Conservation (phyloP, 805 yeast genomes). For the Spathaspora sp. region DNA sequence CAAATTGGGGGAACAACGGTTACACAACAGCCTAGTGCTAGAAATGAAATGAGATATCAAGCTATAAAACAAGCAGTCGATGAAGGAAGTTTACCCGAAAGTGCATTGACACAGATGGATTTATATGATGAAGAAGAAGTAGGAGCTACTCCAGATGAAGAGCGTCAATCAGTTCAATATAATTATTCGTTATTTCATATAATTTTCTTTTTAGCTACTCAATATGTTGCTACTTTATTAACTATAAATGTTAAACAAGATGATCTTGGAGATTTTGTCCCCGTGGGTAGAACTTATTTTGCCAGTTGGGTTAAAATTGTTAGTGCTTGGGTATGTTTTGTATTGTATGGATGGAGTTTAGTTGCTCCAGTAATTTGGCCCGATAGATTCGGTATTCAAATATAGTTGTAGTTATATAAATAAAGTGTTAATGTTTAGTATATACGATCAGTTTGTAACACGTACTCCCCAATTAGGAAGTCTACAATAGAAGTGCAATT, state of each 20-base stretch:
- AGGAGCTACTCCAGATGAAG: conserved; percentile 46
- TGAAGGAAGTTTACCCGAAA: conserved; percentile 90
- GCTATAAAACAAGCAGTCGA: conserved; percentile 94
- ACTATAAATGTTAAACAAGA: conserved; percentile 88
- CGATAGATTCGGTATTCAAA: conserved; percentile 63
- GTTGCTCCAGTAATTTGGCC: conserved; percentile 89
- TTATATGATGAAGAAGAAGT: conserved; percentile 46
- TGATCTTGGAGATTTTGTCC: conserved; percentile 83
- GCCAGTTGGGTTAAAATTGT: conserved; percentile 92
- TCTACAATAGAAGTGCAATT: conserved; percentile 13
- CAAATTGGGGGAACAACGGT: conserved; percentile 1
- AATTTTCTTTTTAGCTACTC: conserved; percentile 92
- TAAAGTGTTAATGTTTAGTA: too few relatives aligned
- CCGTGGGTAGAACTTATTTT: conserved; percentile 95
- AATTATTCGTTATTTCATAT: conserved; percentile 86
- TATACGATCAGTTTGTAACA: neutral
- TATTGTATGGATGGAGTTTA: conserved; percentile 84
- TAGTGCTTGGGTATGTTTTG: conserved; percentile 89
- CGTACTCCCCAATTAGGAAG: conserved; percentile 20
- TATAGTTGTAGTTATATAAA: conserved; percentile 8
- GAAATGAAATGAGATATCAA: conserved; percentile 76
- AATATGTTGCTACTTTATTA: conserved; percentile 89
- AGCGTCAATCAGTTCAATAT: conserved; percentile 63
- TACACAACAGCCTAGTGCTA: conserved; percentile 41
- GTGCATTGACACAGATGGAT: conserved; percentile 79